A percentile compares a stretch with the other conserved stretches of the same genome.
These are phyloP conservation scores for Cynara cardunculus DNA, from an alignment of 129 eudicot genomes.

Conservation along the genomic window DNA sequence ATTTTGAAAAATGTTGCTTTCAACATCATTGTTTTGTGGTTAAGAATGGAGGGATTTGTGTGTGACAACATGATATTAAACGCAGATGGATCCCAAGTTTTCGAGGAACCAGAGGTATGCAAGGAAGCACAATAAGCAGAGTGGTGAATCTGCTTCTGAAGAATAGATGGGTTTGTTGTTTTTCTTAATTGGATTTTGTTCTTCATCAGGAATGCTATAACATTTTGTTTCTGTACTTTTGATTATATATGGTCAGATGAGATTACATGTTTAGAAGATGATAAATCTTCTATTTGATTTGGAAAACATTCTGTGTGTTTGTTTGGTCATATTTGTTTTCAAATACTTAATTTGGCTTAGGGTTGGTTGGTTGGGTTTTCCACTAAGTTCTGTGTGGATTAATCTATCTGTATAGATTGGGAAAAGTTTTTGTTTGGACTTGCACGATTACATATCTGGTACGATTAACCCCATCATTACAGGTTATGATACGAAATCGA, in stretches of 20 bases:
- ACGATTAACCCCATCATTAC: no score
- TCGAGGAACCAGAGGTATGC: conserved; percentile 97
- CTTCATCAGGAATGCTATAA: not conserved
- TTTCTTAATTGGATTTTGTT: not conserved
- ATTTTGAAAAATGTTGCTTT: not conserved
- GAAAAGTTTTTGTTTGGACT: no score
- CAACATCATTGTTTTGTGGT: not conserved
- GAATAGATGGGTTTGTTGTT: conserved; percentile 31
- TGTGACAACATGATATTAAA: not conserved
- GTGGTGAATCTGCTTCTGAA: conserved; percentile 41
- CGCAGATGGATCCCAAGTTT: conserved; percentile 84
- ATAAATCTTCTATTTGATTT: not conserved
- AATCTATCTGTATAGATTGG: no score
- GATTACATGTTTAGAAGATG: not conserved
- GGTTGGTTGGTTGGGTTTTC: no score
- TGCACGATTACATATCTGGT: no score
- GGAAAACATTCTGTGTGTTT: not conserved
- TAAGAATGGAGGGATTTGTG: not conserved
- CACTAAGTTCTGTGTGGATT: no score
- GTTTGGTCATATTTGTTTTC: not conserved
- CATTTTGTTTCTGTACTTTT: not conserved
- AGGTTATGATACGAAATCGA: no score
- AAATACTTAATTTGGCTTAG: no score
- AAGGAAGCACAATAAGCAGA: conserved; percentile 75
- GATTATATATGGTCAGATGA: not conserved